Evolutionary conservation across 1,284 basidiomycete species (phyloP).

Genomic region (Ceratobasidium sp.): DNA sequence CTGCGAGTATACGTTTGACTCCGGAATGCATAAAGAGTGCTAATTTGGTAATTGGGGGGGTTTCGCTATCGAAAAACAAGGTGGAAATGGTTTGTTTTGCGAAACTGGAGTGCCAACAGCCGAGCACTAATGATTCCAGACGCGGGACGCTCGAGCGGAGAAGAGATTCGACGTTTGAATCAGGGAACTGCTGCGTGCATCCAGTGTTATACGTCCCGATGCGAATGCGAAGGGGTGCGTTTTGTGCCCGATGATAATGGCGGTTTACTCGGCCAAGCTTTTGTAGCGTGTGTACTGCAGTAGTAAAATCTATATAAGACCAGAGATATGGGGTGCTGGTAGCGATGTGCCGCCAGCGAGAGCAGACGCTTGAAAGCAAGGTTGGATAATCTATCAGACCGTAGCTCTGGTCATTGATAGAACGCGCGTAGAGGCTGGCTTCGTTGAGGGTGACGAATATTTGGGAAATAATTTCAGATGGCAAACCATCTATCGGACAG

Average conservation of each 20-base stretch:
- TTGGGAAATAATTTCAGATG: conserved; percentile 10
- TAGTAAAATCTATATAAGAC: conserved; percentile 9
- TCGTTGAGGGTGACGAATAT: conserved; percentile 25
- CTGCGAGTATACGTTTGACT: conserved; percentile 16
- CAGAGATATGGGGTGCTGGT: conserved; percentile 15
- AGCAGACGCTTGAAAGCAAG: conserved; percentile 16
- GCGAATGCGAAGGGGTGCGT: conserved; percentile 4
- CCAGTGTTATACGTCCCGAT: conserved; percentile 16
- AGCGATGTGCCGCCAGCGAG: conserved; percentile 17
- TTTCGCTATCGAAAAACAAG: background rate
- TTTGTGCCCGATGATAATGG: conserved; percentile 6
- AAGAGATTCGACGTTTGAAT: background rate
- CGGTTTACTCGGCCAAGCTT: background rate
- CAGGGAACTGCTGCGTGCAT: background rate
- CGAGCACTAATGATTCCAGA: conserved; percentile 16
- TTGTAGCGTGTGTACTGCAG: background rate
- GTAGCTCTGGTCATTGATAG: background rate
- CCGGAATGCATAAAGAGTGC: conserved; percentile 21
- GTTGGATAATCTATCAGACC: conserved; percentile 1
- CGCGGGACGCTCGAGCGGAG: conserved; percentile 5
- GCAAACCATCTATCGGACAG: conserved; percentile 23
- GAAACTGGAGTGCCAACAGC: conserved; percentile 5
- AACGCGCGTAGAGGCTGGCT: background rate
- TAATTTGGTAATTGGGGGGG: background rate
- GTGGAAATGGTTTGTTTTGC: background rate